phyloP scores from a whole-genome alignment of 2,329 filamentous ascomycete species.

The Dendrostoma leiphaemia region DNA sequence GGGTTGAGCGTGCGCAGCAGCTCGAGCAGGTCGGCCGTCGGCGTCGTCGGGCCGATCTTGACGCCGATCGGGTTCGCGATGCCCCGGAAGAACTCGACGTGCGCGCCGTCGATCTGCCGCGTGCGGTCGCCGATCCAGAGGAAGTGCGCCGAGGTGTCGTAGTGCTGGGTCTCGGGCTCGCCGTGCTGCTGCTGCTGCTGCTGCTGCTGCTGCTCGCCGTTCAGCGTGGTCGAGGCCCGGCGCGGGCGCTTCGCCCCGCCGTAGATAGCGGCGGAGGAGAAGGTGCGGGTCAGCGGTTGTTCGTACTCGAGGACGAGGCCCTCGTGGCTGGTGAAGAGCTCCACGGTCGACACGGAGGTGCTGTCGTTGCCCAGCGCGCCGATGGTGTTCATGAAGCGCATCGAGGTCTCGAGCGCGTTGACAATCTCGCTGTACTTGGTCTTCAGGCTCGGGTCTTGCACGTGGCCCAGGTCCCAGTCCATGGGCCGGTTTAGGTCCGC shows the following conservation, averaged over 20 bases:
- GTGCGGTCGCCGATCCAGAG: constrained; percentile 98
- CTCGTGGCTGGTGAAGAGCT: constrained; percentile 94
- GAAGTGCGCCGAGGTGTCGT: constrained; percentile 94
- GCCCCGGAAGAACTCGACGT: constrained; percentile 96
- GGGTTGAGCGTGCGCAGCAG: constrained; percentile 89
- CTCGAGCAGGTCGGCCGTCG: constrained; percentile 68
- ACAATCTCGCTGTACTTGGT: constrained; percentile 85
- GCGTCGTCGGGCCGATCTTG: constrained; percentile 90
- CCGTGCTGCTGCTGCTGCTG: constrained; percentile 21
- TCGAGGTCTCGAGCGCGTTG: constrained; percentile 79
- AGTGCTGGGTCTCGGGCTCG: constrained; percentile 63
- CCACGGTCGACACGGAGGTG: constrained; percentile 83
- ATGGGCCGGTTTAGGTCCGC: constrained; percentile 91
- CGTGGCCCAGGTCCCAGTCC: constrained; percentile 93
- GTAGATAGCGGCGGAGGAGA: constrained; percentile 45
- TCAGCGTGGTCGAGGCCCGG: constrained; percentile 25
- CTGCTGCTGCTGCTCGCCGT: constrained; percentile 25
- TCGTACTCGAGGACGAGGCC: constrained; percentile 94
- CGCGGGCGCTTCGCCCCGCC: constrained; percentile 4
- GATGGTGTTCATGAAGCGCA: constrained; percentile 92
- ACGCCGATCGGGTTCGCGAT: constrained; percentile 95
- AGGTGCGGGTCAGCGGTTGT: constrained; percentile 74
- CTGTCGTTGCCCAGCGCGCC: constrained; percentile 72
- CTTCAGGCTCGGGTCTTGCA: constrained; percentile 79
- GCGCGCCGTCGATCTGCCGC: constrained; percentile 85